Conservation (phyloP, 2,329 filamentous ascomycete species). For the Phoma sp. region DNA sequence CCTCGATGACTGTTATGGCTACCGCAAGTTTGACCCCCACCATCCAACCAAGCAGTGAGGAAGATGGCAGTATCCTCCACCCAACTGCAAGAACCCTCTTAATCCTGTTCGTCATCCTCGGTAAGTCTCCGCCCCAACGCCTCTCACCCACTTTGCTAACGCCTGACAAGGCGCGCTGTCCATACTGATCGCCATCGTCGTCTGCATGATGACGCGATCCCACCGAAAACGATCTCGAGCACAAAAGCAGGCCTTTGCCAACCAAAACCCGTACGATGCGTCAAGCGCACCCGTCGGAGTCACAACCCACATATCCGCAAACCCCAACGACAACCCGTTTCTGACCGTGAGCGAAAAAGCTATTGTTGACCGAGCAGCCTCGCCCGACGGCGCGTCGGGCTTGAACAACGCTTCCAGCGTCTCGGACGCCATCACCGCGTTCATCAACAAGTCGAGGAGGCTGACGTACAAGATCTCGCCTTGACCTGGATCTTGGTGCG, state of each 20-base stretch:
- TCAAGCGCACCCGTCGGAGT: background rate
- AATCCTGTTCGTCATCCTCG: constrained; percentile 7
- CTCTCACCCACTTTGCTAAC: background rate
- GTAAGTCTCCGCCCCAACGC: background rate
- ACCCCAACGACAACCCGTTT: constrained; percentile 8
- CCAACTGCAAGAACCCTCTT: constrained; percentile 5
- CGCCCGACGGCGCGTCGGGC: background rate
- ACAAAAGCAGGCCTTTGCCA: background rate
- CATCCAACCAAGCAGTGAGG: background rate
- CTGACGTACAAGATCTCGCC: constrained; percentile 20
- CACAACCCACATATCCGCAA: constrained; percentile 1
- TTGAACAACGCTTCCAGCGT: background rate
- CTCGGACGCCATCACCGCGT: constrained; percentile 10
- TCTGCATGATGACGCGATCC: constrained; percentile 3
- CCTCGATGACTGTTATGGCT: background rate
- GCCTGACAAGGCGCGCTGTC: background rate
- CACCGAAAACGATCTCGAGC: background rate
- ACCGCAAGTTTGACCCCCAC: background rate
- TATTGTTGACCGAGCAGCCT: constrained; percentile 2
- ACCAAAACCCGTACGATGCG: background rate
- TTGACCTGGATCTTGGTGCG: background rate
- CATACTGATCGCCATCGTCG: background rate
- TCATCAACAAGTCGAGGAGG: constrained; percentile 9
- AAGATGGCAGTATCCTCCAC: background rate
- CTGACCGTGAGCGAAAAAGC: constrained; percentile 14